A percentile compares a stretch with the other conserved stretches of the same genome.
Conservation (phyloP, 2,329 filamentous ascomycete genomes). For the Ophiostoma ulmi region DNA sequence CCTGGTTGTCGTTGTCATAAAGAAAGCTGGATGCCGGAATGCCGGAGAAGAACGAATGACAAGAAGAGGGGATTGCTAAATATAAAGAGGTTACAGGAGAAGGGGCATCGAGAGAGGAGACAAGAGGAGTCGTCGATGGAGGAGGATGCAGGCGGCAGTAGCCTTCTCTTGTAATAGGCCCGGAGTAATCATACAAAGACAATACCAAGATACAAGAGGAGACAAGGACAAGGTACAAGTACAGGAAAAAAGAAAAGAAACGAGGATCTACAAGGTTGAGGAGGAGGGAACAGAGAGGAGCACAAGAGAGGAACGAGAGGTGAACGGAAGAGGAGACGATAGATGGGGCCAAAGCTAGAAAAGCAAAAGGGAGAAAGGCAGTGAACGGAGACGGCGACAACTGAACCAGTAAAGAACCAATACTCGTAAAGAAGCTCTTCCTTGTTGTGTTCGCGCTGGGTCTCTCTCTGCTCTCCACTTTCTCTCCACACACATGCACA, state of each 20-base stretch:
- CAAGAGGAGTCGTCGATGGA: not conserved
- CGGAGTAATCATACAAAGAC: not conserved
- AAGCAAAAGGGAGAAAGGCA: constrained; percentile 4
- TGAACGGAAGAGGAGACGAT: not conserved
- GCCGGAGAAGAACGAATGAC: constrained; percentile 8
- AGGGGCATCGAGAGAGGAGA: not conserved
- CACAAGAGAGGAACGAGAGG: not conserved
- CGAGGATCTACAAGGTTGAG: constrained; percentile 3
- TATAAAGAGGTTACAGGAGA: constrained; percentile 2
- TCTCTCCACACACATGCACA: constrained; percentile 5
- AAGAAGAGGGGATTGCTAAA: constrained; percentile 7
- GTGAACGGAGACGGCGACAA: not conserved
- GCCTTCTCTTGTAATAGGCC: not conserved
- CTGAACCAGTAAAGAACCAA: not conserved
- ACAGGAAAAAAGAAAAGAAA: constrained; percentile 3
- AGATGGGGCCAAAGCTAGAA: constrained; percentile 6
- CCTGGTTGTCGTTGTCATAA: not conserved
- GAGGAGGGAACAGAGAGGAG: constrained; percentile 1
- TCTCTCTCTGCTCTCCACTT: constrained; percentile 3
- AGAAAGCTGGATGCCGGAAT: not conserved
- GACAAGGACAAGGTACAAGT: not conserved
- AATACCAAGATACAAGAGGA: not conserved
- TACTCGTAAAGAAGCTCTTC: not conserved
- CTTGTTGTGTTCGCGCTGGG: constrained; percentile 13
- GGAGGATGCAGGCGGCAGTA: not conserved